Percentiles rank a stretch among this genome's conserved stretches.
Evolutionary conservation across 768 basidiomycete genomes (phyloP).

Genomic region (Guyanaporus albipodus): DNA sequence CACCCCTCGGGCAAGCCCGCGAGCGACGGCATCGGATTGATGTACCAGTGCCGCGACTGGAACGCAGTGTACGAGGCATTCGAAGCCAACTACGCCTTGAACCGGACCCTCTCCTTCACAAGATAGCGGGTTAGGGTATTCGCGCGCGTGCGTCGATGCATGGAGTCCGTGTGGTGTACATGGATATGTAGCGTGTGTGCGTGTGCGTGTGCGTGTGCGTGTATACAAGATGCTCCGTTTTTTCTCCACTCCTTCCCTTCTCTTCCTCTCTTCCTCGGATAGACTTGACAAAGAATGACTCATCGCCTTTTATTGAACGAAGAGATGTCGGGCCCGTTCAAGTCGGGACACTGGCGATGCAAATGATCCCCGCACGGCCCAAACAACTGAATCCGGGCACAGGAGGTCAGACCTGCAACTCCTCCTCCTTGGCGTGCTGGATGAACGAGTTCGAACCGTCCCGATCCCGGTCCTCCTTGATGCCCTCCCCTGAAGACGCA

Average conservation of each 20-base stretch:
- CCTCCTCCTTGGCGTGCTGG: slow-evolving; percentile 7
- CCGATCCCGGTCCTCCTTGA: slow-evolving; percentile 2
- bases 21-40: slow-evolving; percentile 21
- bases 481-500: background rate
- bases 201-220: background rate
- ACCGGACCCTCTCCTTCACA: slow-evolving; percentile 14
- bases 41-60: slow-evolving; percentile 24
- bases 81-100: slow-evolving; percentile 19
- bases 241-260: background rate
- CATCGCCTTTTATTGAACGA: no score
- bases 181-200: background rate
- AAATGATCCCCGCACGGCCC: no score
- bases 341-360: no score
- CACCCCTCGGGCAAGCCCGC: slow-evolving; percentile 8
- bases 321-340: no score
- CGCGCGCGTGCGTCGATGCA: no score
- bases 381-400: background rate
- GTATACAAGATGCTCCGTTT: background rate
- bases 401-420: background rate
- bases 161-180: no score
- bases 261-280: background rate
- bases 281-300: no score
- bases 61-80: slow-evolving; percentile 18
- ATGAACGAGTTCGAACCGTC: slow-evolving; percentile 11
- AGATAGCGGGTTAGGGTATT: no score